phyloP scores from a whole-genome alignment of 345 rosid species.

The Dovyalis caffra region DNA sequence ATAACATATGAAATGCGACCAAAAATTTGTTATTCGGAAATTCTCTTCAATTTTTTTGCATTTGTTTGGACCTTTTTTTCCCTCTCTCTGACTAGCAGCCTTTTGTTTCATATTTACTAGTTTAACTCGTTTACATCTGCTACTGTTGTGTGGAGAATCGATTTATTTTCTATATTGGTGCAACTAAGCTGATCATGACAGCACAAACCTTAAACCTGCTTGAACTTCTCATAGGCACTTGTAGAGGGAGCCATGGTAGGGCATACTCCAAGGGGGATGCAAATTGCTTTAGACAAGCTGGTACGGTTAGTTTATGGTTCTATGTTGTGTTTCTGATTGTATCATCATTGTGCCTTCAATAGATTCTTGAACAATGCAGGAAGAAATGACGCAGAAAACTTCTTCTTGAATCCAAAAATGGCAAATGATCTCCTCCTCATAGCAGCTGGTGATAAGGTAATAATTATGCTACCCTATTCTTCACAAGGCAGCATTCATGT shows the following conservation, averaged over 20 bases:
- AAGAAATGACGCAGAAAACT: constrained; percentile 55
- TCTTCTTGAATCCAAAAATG: constrained; percentile 49
- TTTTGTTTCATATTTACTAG: not conserved
- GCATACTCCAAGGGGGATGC: constrained; percentile 80
- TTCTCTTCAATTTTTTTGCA: not conserved
- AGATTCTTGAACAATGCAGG: constrained; percentile 41
- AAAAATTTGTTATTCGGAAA: not conserved
- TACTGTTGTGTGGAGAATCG: not conserved
- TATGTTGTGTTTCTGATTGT: not conserved
- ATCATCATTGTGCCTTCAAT: not conserved
- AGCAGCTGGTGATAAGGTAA: constrained; percentile 92
- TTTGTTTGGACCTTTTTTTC: not conserved
- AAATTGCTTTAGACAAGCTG: constrained; percentile 81
- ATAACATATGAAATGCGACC: not conserved
- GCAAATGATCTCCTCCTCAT: constrained; percentile 76
- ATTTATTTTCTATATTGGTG: not conserved
- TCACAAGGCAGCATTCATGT: not conserved
- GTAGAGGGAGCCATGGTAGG: constrained; percentile 88
- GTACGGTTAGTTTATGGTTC: constrained; percentile 36
- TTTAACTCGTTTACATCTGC: not conserved
- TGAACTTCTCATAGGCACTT: constrained; percentile 53
- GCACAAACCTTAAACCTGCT: not conserved
- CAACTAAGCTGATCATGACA: constrained; percentile 1
- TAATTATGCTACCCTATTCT: not conserved
- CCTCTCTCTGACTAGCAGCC: not conserved